Evolutionary conservation across 805 yeast genomes (phyloP).

Genomic region (Sugiyamaella boreocaroliniensis): DNA sequence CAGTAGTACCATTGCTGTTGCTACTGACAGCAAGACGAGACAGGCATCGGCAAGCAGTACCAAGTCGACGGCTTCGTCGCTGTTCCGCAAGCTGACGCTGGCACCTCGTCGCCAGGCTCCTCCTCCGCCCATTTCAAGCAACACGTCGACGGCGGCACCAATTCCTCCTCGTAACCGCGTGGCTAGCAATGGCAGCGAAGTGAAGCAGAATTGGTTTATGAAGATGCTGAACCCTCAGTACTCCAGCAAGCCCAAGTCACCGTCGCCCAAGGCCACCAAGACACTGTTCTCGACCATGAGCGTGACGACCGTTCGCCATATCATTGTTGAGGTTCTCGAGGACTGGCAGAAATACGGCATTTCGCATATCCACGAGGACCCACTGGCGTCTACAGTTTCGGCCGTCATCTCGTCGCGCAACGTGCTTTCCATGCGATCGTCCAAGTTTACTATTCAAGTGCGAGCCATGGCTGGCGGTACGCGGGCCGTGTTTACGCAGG

Average conservation of each 20-base stretch:
- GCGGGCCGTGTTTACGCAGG: constrained; percentile 21
- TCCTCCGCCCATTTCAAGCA: constrained; percentile 12
- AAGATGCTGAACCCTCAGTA: constrained; percentile 21
- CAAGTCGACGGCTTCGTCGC: constrained; percentile 7
- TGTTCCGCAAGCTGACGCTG: constrained; percentile 15
- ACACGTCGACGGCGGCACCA: not conserved
- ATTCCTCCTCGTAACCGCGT: not conserved
- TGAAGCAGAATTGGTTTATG: constrained; percentile 34
- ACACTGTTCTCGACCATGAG: constrained; percentile 25
- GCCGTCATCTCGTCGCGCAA: constrained; percentile 31
- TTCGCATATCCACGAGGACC: constrained; percentile 24
- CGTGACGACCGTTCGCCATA: constrained; percentile 25
- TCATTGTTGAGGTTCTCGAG: constrained; percentile 26
- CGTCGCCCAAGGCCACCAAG: constrained; percentile 14
- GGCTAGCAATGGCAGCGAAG: constrained; percentile 16
- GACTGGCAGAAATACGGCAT: constrained; percentile 36
- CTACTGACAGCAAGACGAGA: not conserved
- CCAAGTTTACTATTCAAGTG: constrained; percentile 24
- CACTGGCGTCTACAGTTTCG: constrained; percentile 23
- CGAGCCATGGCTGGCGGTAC: constrained; percentile 16
- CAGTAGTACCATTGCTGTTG: not conserved
- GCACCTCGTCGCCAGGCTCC: constrained; percentile 18
- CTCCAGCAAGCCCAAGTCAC: constrained; percentile 1
- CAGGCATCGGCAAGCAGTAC: constrained; percentile 7
- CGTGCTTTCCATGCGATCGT: constrained; percentile 29